Percentiles rank a stretch among this genome's conserved stretches.
Conservation (phyloP, 1,284 basidiomycete species). For the Hymenochaete sp. region DNA sequence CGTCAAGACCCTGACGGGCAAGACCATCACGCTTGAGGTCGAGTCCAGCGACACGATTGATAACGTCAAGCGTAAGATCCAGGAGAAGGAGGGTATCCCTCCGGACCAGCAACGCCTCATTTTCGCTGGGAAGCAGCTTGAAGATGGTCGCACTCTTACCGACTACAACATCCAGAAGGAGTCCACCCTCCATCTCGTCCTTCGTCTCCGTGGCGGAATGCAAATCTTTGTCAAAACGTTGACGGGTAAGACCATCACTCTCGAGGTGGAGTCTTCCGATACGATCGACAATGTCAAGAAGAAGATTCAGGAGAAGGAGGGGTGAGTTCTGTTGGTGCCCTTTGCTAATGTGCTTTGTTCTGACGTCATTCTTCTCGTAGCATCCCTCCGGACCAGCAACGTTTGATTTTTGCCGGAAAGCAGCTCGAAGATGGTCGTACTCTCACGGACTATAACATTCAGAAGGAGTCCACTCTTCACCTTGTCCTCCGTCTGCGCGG, state of each 20-base stretch:
- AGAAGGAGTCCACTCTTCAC: slow-evolving; percentile 52
- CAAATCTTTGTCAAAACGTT: slow-evolving; percentile 37
- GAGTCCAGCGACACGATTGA: slow-evolving; percentile 72
- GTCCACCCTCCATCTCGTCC: slow-evolving; percentile 40
- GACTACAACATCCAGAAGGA: slow-evolving; percentile 54
- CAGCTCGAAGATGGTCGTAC: slow-evolving; percentile 29
- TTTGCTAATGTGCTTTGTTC: neutral
- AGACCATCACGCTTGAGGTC: slow-evolving; percentile 92
- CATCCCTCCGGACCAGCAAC: slow-evolving; percentile 28
- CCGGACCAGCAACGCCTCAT: slow-evolving; percentile 51
- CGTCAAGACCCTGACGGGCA: slow-evolving; percentile 85
- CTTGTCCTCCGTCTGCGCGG: slow-evolving; percentile 50
- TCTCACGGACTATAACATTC: slow-evolving; percentile 33
- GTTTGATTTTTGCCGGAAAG: slow-evolving; percentile 41
- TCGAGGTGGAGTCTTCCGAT: slow-evolving; percentile 41
- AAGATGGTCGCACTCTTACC: slow-evolving; percentile 35
- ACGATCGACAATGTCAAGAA: slow-evolving; percentile 48
- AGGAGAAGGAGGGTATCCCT: slow-evolving; percentile 61
- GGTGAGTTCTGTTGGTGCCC: slow-evolving; percentile 2
- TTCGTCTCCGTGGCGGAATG: slow-evolving; percentile 39
- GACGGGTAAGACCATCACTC: slow-evolving; percentile 43
- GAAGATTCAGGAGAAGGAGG: slow-evolving; percentile 41
- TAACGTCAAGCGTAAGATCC: slow-evolving; percentile 66
- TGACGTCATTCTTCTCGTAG: slow-evolving; percentile 14
- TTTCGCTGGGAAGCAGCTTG: slow-evolving; percentile 49